Conservation (phyloP, 352 stramenopile species). For the Blastocystis sp. region DNA sequence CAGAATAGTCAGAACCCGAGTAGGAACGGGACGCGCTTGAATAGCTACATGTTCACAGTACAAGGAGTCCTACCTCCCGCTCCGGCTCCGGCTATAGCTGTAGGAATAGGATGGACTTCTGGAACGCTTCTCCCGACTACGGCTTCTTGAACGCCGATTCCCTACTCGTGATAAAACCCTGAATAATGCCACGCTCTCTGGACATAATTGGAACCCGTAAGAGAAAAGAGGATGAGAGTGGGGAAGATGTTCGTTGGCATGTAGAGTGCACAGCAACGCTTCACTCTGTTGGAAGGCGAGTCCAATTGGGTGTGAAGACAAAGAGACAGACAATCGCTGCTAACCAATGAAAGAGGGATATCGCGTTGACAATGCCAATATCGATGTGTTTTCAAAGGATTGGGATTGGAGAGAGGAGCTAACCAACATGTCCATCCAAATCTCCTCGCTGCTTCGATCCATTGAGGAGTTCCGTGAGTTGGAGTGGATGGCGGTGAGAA, state of each 20-base stretch:
- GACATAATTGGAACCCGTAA: no score
- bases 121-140: not conserved
- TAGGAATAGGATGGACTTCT: not conserved
- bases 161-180: not conserved
- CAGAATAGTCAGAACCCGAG: not conserved
- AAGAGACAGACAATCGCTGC: no score
- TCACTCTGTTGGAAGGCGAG: no score
- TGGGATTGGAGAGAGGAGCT: slow-evolving; percentile 6
- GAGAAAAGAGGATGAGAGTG: no score
- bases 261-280: no score
- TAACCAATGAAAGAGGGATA: slow-evolving; percentile 32
- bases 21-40: not conserved
- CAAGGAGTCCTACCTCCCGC: not conserved
- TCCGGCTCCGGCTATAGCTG: not conserved
- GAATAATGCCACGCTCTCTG: no score
- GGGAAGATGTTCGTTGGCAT: no score
- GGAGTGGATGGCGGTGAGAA: no score
- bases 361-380: not conserved
- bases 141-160: not conserved
- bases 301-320: no score
- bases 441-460: not conserved
- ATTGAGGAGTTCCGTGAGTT: not conserved
- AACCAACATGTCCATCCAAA: not conserved
- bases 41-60: not conserved
- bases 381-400: not conserved